Base-by-base conservation (phyloP, 768 basidiomycete genomes). In the Serendipita indica region DNA sequence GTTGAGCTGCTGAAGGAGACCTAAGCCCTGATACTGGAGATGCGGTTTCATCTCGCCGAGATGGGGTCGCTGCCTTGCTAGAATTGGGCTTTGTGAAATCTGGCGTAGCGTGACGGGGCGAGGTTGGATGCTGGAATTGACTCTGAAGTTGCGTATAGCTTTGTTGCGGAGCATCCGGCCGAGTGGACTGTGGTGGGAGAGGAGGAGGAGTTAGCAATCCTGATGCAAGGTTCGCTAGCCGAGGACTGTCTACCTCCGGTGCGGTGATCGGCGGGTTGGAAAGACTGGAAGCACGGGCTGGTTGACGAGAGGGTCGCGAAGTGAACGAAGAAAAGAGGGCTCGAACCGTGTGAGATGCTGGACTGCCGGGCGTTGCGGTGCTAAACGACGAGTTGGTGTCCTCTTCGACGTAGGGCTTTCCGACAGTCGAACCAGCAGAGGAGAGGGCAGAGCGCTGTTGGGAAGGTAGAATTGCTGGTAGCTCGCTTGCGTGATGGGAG, bases 201-300 rank as follows among this genome's bases (percentile, higher is more conserved):
- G 49, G 49, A 54, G 49, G 49, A 54, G 49, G 49, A 27, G 49
- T 28, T 33, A 54, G 49, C 25, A 54, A 25, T 27, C 49, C 49
- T 27, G 49, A 10, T 27, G 49, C 49, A 54, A 33, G 4, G 22
- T 27, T 28, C 22, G 30, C 10, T 54, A 54, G 32, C 49, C 49
- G 49, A 54, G 49, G 49, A 28, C 25, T 28, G 49, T 22, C 22
- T 28, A 54, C 10, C 25, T 20, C 49, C 49, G 3, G 22, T 30
- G 49, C 49, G 22, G 32, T 54, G 49, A 54, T 54, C 49, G 49
- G 49, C 32, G 49, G 49, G 49, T 54, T 54, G 49, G 49, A 54
- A 33, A 54, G 49, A 28, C 22, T 33, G 32, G 49, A 54, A 4
- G 49, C 25, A 33, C 49, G 49, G 22, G 32, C n/a, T n/a, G 49